Evolutionary conservation across 176 grass and related monocot genomes (phyloP), one percentile per base, ranked within the genome.

Genomic region (Oryza meyeriana): DNA sequence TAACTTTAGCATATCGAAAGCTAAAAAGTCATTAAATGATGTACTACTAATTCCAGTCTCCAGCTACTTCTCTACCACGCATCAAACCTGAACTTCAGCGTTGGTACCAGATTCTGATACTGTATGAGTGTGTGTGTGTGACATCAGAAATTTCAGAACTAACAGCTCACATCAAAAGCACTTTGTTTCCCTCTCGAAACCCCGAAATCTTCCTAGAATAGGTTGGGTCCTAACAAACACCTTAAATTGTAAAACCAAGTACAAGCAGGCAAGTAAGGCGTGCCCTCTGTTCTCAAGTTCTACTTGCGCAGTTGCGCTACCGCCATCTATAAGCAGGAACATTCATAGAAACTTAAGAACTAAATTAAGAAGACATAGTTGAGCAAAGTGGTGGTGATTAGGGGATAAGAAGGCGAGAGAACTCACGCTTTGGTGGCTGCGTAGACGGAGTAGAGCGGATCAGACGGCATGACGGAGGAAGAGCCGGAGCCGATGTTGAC

Each of bases 391-490:
- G 76, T 28, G 69, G 36, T 58, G 18, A 35, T 63, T 40, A 0
- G 40, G 27, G 45, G 41, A 79, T 27, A 63, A 41, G 40, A 38
- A 67, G 3, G 4, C 7, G 45, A 25, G n/a, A 44, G 74, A 40
- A 68, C 90, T 94, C 61, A 91, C 93, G 90, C 93, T 90, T 90
- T 92, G 74, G 91, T 90, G 24, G 94, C 91, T 5, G 94, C 94
- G 71, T 97, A 97, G 79, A 97, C 89, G 18, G 89, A 91, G 75
- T 97, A 97, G 87, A 97, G 85, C 8, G 94, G 94, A 86, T 97
- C 94, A 20, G 94, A 86, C 2, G 94, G 94, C 25, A 92, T 61
- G 10, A 97, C 89, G 12, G 89, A 87, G 59, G 91, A 87, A 26
- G 94, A 68, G 4, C 94, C 94, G 24, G 94, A 97, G 63, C 94